A percentile compares a stretch with the other conserved stretches of the same genome.
Conservation (phyloP, 495 filamentous ascomycete species). For the Penicillium herquei region DNA sequence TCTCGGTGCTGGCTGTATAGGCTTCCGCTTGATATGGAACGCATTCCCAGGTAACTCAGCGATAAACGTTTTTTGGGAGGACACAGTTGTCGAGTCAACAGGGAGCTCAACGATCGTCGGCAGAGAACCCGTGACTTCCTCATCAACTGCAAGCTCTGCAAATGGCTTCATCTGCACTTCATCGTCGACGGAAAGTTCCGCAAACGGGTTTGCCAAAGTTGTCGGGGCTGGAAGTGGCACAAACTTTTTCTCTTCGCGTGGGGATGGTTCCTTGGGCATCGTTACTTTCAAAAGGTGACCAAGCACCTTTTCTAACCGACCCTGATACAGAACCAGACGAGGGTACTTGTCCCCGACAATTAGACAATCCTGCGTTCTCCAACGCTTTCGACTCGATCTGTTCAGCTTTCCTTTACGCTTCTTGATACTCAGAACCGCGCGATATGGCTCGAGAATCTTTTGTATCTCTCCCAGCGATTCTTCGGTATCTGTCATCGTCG, state of each 20-base stretch:
- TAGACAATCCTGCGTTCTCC: constrained; percentile 6
- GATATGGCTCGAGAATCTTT: constrained; percentile 10
- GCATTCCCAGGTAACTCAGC: constrained; percentile 8
- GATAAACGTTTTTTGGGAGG: neutral
- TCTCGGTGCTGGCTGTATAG: constrained; percentile 5
- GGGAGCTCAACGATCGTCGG: constrained; percentile 3
- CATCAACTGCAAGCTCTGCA: neutral
- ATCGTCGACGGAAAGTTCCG: neutral
- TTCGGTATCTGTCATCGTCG: constrained; percentile 12
- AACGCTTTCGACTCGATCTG: constrained; percentile 13
- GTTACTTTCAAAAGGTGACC: constrained; percentile 2
- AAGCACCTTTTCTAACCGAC: constrained; percentile 9
- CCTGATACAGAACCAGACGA: constrained; percentile 6
- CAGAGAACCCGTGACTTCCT: neutral
- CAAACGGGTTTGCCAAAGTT: neutral
- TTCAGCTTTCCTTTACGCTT: constrained; percentile 18
- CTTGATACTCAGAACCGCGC: constrained; percentile 1
- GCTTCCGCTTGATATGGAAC: neutral
- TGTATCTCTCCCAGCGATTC: constrained; percentile 6
- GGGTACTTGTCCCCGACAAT: constrained; percentile 6
- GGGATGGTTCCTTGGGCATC: no score
- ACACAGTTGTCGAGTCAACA: neutral
- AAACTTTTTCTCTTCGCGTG: neutral
- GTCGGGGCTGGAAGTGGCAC: neutral
- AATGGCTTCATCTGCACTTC: neutral